Evolutionary conservation across 2,329 filamentous ascomycete species (phyloP).

Genomic region (Arthroderma sp.): DNA sequence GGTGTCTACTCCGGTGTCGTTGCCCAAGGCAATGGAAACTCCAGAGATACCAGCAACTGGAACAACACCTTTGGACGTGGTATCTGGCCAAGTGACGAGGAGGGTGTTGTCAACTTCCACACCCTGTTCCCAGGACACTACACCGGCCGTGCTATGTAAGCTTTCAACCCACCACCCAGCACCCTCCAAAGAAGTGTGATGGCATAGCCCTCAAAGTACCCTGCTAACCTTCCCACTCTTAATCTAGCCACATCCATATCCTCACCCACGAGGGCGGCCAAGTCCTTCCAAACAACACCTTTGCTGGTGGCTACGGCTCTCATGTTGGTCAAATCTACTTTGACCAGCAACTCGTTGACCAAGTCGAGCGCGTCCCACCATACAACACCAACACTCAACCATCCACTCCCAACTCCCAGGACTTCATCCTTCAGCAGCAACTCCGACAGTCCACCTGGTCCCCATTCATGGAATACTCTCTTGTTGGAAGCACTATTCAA

Average conservation of each 20-base stretch:
- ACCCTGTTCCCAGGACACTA: conserved; percentile 7
- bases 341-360: conserved; percentile 43
- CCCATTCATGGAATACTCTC: conserved; percentile 45
- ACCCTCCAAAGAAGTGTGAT: conserved; percentile 28
- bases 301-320: conserved; percentile 37
- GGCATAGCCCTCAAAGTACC: conserved; percentile 32
- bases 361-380: conserved; percentile 37
- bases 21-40: conserved; percentile 25
- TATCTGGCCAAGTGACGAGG: conserved; percentile 1
- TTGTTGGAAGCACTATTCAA: conserved; percentile 39
- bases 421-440: conserved; percentile 38
- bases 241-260: conserved; percentile 24
- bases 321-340: conserved; percentile 55
- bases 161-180: conserved; percentile 29
- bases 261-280: conserved; percentile 21
- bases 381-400: conserved; percentile 37
- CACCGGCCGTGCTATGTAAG: conserved; percentile 21
- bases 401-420: conserved; percentile 39
- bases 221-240: conserved; percentile 28
- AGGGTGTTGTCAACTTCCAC: conserved; percentile 4
- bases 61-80: conserved; percentile 3
- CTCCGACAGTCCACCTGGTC: conserved; percentile 38
- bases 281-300: conserved; percentile 38
- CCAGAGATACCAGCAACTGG: conserved; percentile 26
- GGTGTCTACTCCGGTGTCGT: conserved; percentile 29